phyloP scores from a whole-genome alignment of 345 rosid genomes.

The Brassica nigra region DNA sequence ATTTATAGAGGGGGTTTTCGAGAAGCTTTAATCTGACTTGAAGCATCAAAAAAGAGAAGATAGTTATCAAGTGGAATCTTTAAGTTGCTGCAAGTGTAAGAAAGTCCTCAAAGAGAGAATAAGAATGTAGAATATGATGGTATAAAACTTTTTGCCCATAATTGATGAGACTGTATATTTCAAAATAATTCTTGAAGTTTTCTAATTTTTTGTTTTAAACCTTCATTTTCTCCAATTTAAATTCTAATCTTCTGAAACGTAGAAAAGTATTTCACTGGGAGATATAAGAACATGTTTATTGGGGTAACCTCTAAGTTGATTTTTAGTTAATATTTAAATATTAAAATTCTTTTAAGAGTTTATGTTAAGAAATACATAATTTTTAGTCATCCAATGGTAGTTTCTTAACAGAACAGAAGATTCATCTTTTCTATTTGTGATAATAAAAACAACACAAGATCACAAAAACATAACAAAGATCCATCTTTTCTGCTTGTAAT shows the following conservation, averaged over 20 bases:
- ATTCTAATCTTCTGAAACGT: not conserved
- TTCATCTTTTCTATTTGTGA: too few species aligned
- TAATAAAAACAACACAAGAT: too few species aligned
- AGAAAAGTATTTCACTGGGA: not conserved
- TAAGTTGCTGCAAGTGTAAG: slow-evolving; percentile 39
- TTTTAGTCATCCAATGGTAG: too few species aligned
- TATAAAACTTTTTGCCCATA: slow-evolving; percentile 23
- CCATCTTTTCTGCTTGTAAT: not conserved
- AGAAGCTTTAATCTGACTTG: slow-evolving; percentile 31
- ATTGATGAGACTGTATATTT: slow-evolving; percentile 2
- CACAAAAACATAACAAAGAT: not conserved
- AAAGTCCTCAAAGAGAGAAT: slow-evolving; percentile 31
- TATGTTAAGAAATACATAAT: too few species aligned
- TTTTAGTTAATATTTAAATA: too few species aligned
- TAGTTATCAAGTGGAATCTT: slow-evolving; percentile 32
- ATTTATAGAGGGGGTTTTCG: slow-evolving; percentile 21
- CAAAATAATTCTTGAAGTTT: not conserved
- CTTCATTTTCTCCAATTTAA: not conserved
- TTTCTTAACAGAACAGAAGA: too few species aligned
- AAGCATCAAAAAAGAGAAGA: slow-evolving; percentile 26
- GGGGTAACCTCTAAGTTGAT: too few species aligned
- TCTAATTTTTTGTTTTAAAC: not conserved
- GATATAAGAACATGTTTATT: not conserved
- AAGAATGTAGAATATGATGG: slow-evolving; percentile 44
- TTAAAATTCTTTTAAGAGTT: too few species aligned